Base-by-base conservation (phyloP, 768 basidiomycete genomes). In the Macrocybe gigantea region DNA sequence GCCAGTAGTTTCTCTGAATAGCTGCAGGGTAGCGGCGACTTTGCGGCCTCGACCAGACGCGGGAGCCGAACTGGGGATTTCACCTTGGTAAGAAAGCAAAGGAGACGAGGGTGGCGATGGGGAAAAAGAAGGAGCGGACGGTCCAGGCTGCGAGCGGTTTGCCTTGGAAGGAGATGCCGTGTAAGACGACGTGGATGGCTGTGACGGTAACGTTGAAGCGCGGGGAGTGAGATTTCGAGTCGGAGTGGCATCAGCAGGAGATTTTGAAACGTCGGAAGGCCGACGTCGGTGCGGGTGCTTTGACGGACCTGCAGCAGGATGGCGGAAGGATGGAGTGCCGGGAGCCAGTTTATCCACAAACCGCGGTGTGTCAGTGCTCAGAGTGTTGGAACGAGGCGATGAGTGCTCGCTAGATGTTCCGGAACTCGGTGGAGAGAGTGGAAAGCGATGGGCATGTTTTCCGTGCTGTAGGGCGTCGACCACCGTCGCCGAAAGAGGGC, bases 21-120 rank as follows among this genome's bases (percentile, higher is more conserved):
- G 73, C 55, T 89, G 83, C 8, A 92, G 72, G 5, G 83, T 82
- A 8, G 84, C 88, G 1, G 89, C 89, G 32, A 92, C 88, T 62
- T 92, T 92, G 55, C 89, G 80, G 31, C 87, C 83, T 41, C 83
- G 85, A 13, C 80, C 82, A 37, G 68, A 58, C 33, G 61, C 61
- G 12, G 66, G 54, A 44, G 64, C 64, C 22, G 60, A 63, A 11
- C 61, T 53, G 5, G 58, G 56, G 33, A 56, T 47, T 11, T 41
- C 49, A 37, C 68, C 64, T 10, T 55, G 59, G 44, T 60, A 58
- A 12, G 65, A 60, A 22, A 22, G 22, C 22, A 22, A 22, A n/a
- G 58, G 62, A n/a, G 67, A 58, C 33, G 69, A 65, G 7, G 60
- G 59, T 9, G 67, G 68, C 1, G 69, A 68, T 32, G 60, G 56